phyloP scores from a whole-genome alignment of 2,329 filamentous ascomycete species.

The Aureobasidium lini region DNA sequence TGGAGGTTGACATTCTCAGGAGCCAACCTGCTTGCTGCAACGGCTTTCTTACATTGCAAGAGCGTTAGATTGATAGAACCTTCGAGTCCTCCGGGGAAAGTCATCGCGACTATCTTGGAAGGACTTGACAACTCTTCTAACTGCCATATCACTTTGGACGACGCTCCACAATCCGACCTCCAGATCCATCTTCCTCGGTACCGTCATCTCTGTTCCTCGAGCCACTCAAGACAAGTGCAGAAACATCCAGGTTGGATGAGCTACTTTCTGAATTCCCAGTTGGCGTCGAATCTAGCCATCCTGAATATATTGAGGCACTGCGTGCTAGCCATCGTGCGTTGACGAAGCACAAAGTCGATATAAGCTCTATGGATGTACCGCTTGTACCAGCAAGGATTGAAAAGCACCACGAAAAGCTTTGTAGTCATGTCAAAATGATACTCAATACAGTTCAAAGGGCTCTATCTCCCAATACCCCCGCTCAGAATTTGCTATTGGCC shows the following conservation, averaged over 20 bases:
- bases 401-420: too few species aligned
- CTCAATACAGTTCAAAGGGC: neutral
- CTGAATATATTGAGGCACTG: too few species aligned
- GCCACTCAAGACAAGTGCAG: too few species aligned
- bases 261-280: too few species aligned
- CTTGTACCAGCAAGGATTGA: neutral
- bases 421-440: neutral
- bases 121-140: constrained; percentile 14
- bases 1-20: constrained; percentile 23
- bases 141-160: constrained; percentile 18
- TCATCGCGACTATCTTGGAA: constrained; percentile 42
- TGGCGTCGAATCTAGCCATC: too few species aligned
- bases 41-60: constrained; percentile 49
- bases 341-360: too few species aligned
- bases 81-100: constrained; percentile 32
- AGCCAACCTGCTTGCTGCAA: constrained; percentile 40
- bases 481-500: neutral
- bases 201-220: neutral
- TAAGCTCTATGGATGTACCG: too few species aligned
- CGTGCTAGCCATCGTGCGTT: too few species aligned
- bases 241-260: too few species aligned
- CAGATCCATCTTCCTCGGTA: constrained; percentile 19
- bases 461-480: neutral
- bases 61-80: constrained; percentile 36
- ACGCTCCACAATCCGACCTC: neutral